A percentile compares a stretch with the other conserved stretches of the same genome.
These are phyloP conservation scores for Colletotrichum salicis DNA, from an alignment of 2,329 filamentous ascomycete species.

Conservation along the genomic window DNA sequence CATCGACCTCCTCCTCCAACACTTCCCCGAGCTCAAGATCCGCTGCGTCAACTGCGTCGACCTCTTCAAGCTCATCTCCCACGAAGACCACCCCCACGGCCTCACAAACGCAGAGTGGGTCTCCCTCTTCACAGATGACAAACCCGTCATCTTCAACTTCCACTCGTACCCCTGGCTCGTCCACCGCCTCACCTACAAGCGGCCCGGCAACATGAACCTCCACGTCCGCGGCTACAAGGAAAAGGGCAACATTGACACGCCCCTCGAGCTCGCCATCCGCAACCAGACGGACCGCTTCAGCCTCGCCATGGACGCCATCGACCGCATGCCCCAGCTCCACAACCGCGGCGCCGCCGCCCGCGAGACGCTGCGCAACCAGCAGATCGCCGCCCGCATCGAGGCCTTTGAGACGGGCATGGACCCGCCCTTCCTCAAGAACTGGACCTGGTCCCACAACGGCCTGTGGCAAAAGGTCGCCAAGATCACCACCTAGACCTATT, in stretches of 20 bases:
- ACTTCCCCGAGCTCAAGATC: constrained; percentile 78
- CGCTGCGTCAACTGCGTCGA: constrained; percentile 85
- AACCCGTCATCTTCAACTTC: constrained; percentile 84
- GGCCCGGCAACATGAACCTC: constrained; percentile 73
- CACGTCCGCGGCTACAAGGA: constrained; percentile 84
- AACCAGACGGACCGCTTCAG: constrained; percentile 83
- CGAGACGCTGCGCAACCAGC: constrained; percentile 71
- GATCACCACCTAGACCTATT: constrained; percentile 16
- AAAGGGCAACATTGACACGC: constrained; percentile 87
- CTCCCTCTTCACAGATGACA: constrained; percentile 77
- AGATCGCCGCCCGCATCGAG: constrained; percentile 71
- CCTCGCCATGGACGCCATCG: constrained; percentile 80
- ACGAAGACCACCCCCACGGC: constrained; percentile 78
- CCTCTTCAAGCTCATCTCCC: constrained; percentile 81
- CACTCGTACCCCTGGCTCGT: constrained; percentile 86
- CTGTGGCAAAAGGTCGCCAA: constrained; percentile 48
- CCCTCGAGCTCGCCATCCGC: constrained; percentile 80
- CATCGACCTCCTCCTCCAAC: constrained; percentile 76
- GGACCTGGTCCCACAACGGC: constrained; percentile 69
- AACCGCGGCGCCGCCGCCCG: constrained; percentile 72
- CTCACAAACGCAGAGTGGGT: constrained; percentile 73
- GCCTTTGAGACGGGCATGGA: constrained; percentile 79
- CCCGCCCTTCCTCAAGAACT: constrained; percentile 71
- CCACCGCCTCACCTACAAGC: constrained; percentile 80
- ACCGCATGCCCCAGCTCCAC: constrained; percentile 69